Evolutionary conservation across 2,329 filamentous ascomycete species (phyloP), one percentile per base, ranked within the genome.

Genomic region (Diaporthe humulicola): DNA sequence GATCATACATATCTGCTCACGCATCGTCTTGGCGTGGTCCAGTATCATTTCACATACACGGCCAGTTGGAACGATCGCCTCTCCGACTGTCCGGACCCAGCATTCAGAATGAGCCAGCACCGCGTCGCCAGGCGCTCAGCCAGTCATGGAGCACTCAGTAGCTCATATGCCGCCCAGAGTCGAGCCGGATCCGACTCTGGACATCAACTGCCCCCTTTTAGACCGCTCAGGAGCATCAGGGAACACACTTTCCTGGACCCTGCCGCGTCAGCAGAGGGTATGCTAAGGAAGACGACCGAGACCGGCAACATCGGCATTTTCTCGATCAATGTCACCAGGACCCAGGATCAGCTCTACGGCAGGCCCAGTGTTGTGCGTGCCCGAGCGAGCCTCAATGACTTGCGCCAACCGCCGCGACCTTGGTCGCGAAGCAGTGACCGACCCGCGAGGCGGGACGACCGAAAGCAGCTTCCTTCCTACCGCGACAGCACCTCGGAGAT

Each of bases 261-360:
- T 1, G 88, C 90, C 0, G 89, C 87, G 7, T 88, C 88, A 2
- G 82, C 92, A n/a, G 88, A 91, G 77, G 88, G 90, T 80, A 92
- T 93, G 91, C 84, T 93, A 74, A 92, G 90, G 82, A 92, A 88
- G 4, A 92, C 89, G 1, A 92, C 90, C 0, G 91, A 93, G 79
- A 91, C 90, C 12, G 90, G 91, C n/a, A 90, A 93, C 77, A 90
- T 91, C 77, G 90, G 90, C 6, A 82, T 89, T 67, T 92, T 92
- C 80, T 90, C 88, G 70, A 83, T 89, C 66, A 92, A 91, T 79
- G 90, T 88, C 71, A 90, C 91, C 77, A 86, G 84, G 61, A 84
- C 87, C 10, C 57, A 56, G 36, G 45, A 66, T 38, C 45, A 64
- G n/a, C 33, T 64, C 10, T 45, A 64, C 22, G 73, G 83, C 22